Evolutionary conservation across 1,284 basidiomycete species (phyloP).

Genomic region (Naganishia albida): DNA sequence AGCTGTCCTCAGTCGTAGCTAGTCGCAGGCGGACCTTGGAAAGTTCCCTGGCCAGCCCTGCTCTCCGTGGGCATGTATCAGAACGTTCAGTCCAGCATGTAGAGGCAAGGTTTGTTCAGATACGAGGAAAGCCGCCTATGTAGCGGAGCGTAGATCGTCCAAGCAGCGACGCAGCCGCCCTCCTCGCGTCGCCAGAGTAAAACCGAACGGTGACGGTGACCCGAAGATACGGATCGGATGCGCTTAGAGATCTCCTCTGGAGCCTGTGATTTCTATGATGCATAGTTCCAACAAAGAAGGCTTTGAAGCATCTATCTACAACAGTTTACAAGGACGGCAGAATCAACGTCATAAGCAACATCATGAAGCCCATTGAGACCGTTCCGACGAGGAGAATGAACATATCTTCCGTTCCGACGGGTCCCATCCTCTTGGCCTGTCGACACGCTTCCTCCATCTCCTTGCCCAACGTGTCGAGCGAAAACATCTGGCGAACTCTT

Average conservation of each 20-base stretch:
- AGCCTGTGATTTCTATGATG: conserved; percentile 2
- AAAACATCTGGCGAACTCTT: conserved; percentile 64
- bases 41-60: too few relatives aligned
- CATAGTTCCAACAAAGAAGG: background rate
- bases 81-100: too few relatives aligned
- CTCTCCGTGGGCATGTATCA: too few relatives aligned
- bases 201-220: too few relatives aligned
- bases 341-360: conserved; percentile 17
- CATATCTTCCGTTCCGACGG: conserved; percentile 51
- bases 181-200: too few relatives aligned
- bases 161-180: too few relatives aligned
- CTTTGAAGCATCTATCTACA: background rate
- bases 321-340: conserved; percentile 11
- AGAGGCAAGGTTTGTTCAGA: too few relatives aligned
- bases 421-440: conserved; percentile 54
- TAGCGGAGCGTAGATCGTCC: too few relatives aligned
- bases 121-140: too few relatives aligned
- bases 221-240: too few relatives aligned
- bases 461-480: conserved; percentile 66
- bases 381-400: conserved; percentile 31
- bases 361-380: conserved; percentile 12
- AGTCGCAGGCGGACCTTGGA: too few relatives aligned
- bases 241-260: background rate
- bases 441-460: conserved; percentile 66
- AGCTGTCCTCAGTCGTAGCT: too few relatives aligned